Base-by-base conservation (phyloP, 768 basidiomycete species). In the Phanerochaete carnosa region DNA sequence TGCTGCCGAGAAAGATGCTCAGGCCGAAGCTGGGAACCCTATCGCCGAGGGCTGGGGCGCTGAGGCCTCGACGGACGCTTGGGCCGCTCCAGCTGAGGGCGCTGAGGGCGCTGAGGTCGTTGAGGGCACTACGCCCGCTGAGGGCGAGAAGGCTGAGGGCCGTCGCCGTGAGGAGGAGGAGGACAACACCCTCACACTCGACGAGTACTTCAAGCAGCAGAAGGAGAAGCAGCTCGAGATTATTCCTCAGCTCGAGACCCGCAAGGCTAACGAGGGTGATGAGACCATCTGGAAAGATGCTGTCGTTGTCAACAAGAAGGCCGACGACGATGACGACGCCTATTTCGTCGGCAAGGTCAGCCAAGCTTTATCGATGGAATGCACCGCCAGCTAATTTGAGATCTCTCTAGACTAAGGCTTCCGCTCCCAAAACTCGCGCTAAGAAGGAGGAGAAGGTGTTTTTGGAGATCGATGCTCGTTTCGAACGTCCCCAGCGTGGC, bases 311-410 rank as follows among this genome's bases (percentile, higher is more conserved):
- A 72, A 77, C 59, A 77, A 78, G 69, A 91, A 87, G 74, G 78
- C 79, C 62, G 87, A 89, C 43, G 39, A 43, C n/a, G 86, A 82
- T 23, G 83, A 87, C 63, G 82, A 83, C 62, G 76, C 85, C 52
- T 95, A 95, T 82, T 95, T 90, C 76, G 84, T 87, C 62, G 92
- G 93, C 75, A 96, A 97, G 90, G 96, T 95, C 65, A 45, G 79
- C 70, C 32, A 35, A 52, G 16, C 19, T 13, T 3, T n/a, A n/a
- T 25, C 19, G n/a, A 2, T 45, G 53, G 1, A 25, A 2, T 39
- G 22, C 25, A 22, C n/a, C n/a, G n/a, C n/a, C n/a, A n/a, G n/a
- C n/a, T n/a, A n/a, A n/a, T n/a, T n/a, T n/a, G n/a, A n/a, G n/a
- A n/a, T n/a, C n/a, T 2, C 23, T 59, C 15, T 71, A 95, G 92